Base-by-base conservation (phyloP, 495 filamentous ascomycete genomes). In the Tuber melanosporum region DNA sequence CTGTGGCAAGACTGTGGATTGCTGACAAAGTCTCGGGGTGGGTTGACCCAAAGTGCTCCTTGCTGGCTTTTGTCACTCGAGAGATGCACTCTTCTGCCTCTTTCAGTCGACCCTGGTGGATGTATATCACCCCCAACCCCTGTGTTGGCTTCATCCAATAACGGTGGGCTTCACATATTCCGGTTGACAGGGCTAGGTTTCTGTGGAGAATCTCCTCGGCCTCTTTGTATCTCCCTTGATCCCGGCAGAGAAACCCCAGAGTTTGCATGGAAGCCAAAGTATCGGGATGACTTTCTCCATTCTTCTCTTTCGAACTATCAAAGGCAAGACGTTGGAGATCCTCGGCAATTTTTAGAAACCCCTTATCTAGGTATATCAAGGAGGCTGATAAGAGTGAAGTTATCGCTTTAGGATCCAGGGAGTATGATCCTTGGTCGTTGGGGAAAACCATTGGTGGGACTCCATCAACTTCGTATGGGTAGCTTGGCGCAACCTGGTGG, bases 211-310 rank as follows among this genome's bases (percentile, higher is more conserved):
- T 36, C 19, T n/a, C 44, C n/a, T 71, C 45, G 26, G 73, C 76
- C 41, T 71, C 44, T 5, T 41, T 39, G 17, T 70, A 15, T 42
- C 46, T 76, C 32, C 73, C 66, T 39, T 19, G 66, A n/a, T 71
- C 45, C 46, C 57, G 42, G 10, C 74, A 32, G 39, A 75, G 79
- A 41, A 70, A 79, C n/a, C 84, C 85, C 19, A 86, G 78, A 69
- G 83, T 84, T 36, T 42, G 42, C 82, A 85, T 85, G 66, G 80
- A 85, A 2, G 73, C 82, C 41, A 86, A 72, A 14, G 85, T 85
- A 44, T 83, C 76, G 20, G 78, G 75, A 78, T 87, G 82, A 1
- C 83, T 83, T 66, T 78, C 72, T 17, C 82, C 82, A 70, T 46
- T 22, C 66, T 66, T 70, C 43, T 77, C 73, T 49, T 41, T 69